phyloP scores from a whole-genome alignment of 2,329 filamentous ascomycete species.

The Fusarium albidum region DNA sequence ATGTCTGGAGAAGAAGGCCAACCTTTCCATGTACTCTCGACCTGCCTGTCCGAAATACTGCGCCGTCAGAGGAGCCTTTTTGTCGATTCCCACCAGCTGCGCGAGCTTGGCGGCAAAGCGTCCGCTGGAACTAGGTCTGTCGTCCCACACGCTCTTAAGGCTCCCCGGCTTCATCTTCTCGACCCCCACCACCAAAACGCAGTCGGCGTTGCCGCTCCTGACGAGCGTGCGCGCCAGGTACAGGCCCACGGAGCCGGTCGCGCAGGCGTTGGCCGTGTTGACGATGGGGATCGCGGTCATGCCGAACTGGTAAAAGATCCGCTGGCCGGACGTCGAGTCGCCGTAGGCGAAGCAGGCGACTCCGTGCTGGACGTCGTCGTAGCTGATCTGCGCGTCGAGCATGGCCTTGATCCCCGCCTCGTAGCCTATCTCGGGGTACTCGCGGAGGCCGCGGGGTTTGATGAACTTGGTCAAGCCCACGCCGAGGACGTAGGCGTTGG shows the following conservation, averaged over 20 bases:
- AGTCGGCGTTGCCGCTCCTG: slow-evolving; percentile 81
- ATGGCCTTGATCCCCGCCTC: slow-evolving; percentile 91
- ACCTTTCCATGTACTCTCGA: slow-evolving; percentile 94
- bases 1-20: slow-evolving; percentile 43
- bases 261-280: slow-evolving; percentile 99
- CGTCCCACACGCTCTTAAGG: slow-evolving; percentile 83
- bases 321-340: slow-evolving; percentile 92
- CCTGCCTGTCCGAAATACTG: slow-evolving; percentile 98
- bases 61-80: slow-evolving; percentile 83
- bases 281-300: slow-evolving; percentile 96
- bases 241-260: slow-evolving; percentile 91
- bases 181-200: slow-evolving; percentile 90
- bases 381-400: slow-evolving; percentile 87
- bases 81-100: slow-evolving; percentile 80
- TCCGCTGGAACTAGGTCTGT: slow-evolving; percentile 81
- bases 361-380: slow-evolving; percentile 94
- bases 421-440: slow-evolving; percentile 94
- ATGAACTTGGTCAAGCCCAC: slow-evolving; percentile 99
- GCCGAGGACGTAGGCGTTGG: slow-evolving; percentile 85
- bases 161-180: slow-evolving; percentile 98
- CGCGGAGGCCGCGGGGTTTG: slow-evolving; percentile 92
- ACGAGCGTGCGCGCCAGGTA: slow-evolving; percentile 85
- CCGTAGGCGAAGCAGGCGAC: slow-evolving; percentile 99
- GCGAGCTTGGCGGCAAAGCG: slow-evolving; percentile 77
- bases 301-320: slow-evolving; percentile 98